Percentiles rank a stretch among this genome's conserved stretches.
These are phyloP conservation scores for Lepiota brunneoincarnata DNA, from an alignment of 768 basidiomycete genomes.

Conservation along the genomic window DNA sequence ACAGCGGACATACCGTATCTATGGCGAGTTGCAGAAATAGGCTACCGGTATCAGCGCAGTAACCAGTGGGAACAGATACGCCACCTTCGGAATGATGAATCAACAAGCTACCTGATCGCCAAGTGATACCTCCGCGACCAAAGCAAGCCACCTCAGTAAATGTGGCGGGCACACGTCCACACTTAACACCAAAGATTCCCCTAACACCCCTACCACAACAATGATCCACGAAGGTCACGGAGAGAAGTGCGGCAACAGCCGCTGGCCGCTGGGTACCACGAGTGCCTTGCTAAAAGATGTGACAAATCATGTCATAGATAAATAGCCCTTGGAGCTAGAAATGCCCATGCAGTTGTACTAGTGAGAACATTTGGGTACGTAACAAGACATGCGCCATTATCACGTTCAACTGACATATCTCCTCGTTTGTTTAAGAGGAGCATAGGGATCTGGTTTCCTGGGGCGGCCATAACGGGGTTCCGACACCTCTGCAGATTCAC, in stretches of 20 bases:
- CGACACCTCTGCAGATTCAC: slow-evolving; percentile 26
- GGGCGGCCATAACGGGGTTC: slow-evolving; percentile 59
- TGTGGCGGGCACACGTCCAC: not conserved
- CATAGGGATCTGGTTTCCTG: slow-evolving; percentile 55
- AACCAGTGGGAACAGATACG: slow-evolving; percentile 4
- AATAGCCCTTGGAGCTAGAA: not conserved
- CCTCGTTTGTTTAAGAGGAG: slow-evolving; percentile 44
- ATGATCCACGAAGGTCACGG: slow-evolving; percentile 4
- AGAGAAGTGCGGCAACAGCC: not conserved
- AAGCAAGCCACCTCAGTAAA: not conserved
- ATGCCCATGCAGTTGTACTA: not conserved
- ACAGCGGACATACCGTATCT: too few species aligned
- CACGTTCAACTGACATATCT: slow-evolving; percentile 38
- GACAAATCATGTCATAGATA: not conserved
- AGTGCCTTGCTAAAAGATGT: not conserved
- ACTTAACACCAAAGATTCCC: not conserved
- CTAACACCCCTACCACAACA: not conserved
- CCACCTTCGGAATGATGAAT: slow-evolving; percentile 8
- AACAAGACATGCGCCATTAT: not conserved
- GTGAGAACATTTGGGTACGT: not conserved
- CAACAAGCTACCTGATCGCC: not conserved
- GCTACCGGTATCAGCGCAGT: not conserved
- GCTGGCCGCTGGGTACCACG: not conserved
- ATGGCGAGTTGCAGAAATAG: not conserved
- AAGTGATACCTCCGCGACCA: not conserved